Base-by-base conservation (phyloP, 306 rosid species). In the Boehmeria nivea region DNA sequence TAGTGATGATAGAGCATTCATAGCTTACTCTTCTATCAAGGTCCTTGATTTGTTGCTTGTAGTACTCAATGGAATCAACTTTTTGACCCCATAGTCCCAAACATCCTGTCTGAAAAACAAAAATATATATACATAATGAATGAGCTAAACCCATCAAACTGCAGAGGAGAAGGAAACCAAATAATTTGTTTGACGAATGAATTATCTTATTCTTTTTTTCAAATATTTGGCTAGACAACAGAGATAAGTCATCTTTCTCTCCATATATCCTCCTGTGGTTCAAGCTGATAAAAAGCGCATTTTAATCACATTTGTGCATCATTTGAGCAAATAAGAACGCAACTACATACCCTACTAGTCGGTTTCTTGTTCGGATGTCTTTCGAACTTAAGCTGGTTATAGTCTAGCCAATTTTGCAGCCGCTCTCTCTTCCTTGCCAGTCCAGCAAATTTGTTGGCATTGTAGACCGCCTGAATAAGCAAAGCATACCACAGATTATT, bases 351-450 rank as follows among this genome's bases (percentile, higher is more conserved):
- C 85, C 71, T 87, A 16, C 57, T 16, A 14, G 86, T 83, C 28
- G 84, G 95, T 68, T 74, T 87, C 75, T 72, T 75, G 31, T 81
- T 83, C 23, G 99, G 84, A 68, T 75, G 79, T 71, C 93, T 84
- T 66, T 91, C 95, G 63, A 75, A 87, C 86, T 87, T 87, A 27
- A 91, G 85, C 61, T 72, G 89, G 82, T 91, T 68, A 68, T 91
- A 91, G 56, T 87, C 96, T 60, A 91, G 61, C 99, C 99, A 87
- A 76, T 91, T 91, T 58, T 75, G 93, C 45, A 84, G 80, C 74
- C 93, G 77, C 2, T 80, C 84, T 73, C 96, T 80, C 76, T 51
- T 72, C 73, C 76, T 75, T 16, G 57, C 94, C 15, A 78, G 71
- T 68, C 72, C 80, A 60, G 99, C 89, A 64, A 80, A 87, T 63